These are phyloP conservation scores for Coemansia sp. DNA, from an alignment of 192 early-diverging fungal species.

Conservation along the genomic window DNA sequence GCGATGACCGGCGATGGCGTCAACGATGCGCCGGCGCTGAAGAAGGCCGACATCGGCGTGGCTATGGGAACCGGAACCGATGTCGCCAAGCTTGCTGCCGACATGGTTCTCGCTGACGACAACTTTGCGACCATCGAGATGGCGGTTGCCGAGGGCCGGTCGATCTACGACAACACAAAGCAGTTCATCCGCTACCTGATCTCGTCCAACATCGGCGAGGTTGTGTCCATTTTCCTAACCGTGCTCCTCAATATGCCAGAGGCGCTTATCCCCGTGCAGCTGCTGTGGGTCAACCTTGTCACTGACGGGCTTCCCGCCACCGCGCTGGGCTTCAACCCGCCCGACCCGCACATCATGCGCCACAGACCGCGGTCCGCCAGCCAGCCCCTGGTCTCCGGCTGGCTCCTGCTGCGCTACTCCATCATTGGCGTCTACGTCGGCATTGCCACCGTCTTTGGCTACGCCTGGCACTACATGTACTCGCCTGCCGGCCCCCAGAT, in stretches of 20 bases:
- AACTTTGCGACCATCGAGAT: slow-evolving; percentile 98
- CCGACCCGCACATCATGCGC: slow-evolving; percentile 96
- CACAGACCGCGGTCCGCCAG: slow-evolving; percentile 77
- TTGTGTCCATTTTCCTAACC: slow-evolving; percentile 95
- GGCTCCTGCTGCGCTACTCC: slow-evolving; percentile 96
- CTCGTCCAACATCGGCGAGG: slow-evolving; percentile 98
- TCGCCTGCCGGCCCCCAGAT: slow-evolving; percentile 87
- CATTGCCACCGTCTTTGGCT: slow-evolving; percentile 90
- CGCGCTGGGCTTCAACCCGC: slow-evolving; percentile 96
- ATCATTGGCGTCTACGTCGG: slow-evolving; percentile 92
- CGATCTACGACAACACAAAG: slow-evolving; percentile 99
- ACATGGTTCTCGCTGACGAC: slow-evolving; percentile 98
- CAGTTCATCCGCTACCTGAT: slow-evolving; percentile 99
- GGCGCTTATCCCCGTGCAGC: slow-evolving; percentile 95
- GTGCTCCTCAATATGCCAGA: slow-evolving; percentile 96
- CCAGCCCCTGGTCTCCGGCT: slow-evolving; percentile 88
- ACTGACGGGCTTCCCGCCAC: slow-evolving; percentile 97
- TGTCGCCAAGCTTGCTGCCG: slow-evolving; percentile 95
- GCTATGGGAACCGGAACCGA: slow-evolving; percentile 99
- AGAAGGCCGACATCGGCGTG: slow-evolving; percentile 98
- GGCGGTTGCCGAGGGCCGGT: slow-evolving; percentile 96
- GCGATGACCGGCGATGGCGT: slow-evolving; percentile 95
- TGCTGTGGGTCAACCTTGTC: slow-evolving; percentile 98
- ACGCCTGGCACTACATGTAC: slow-evolving; percentile 99
- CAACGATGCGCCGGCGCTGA: slow-evolving; percentile 97